These are phyloP conservation scores for Vitis rupestris DNA, from an alignment of 164 flowering plant species.

Conservation along the genomic window DNA sequence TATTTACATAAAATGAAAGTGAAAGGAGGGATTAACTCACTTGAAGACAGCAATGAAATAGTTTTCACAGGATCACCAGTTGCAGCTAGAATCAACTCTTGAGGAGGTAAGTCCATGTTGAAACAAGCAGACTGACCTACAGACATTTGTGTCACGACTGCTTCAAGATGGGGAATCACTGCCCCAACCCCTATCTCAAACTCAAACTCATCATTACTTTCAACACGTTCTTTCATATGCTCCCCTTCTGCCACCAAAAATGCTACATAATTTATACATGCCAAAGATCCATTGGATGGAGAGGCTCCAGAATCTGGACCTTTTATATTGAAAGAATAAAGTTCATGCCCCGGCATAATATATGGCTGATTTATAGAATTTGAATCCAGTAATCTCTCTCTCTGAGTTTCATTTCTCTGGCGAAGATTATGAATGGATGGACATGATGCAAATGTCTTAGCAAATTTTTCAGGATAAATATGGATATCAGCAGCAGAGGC, in stretches of 20 bases:
- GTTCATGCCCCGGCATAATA: conserved; percentile 19
- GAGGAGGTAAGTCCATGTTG: conserved; percentile 33
- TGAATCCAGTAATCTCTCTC: conserved; percentile 18
- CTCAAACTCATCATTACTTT: conserved; percentile 74
- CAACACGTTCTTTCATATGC: conserved; percentile 50
- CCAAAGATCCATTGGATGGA: conserved; percentile 62
- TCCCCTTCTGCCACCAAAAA: conserved; percentile 46
- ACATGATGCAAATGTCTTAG: conserved; percentile 41
- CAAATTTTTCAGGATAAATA: conserved; percentile 33
- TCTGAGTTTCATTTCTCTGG: conserved; percentile 13
- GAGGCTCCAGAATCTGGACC: conserved; percentile 59
- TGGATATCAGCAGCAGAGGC: conserved; percentile 29
- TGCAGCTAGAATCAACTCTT: conserved; percentile 67
- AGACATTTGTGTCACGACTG: conserved; percentile 69
- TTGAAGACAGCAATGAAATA: conserved; percentile 36
- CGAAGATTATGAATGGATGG: conserved; percentile 27
- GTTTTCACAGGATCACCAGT: conserved; percentile 42
- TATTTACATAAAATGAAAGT: conserved; percentile 3
- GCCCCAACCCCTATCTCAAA: conserved; percentile 86
- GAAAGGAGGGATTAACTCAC: conserved; percentile 39
- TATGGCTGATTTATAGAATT: conserved; percentile 9
- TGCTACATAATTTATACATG: conserved; percentile 57
- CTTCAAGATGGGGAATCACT: conserved; percentile 62
- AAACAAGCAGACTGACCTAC: conserved; percentile 66
- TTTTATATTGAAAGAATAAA: conserved; percentile 26